phyloP scores from a whole-genome alignment of 1,284 basidiomycete species.

The Fomes fomentarius region DNA sequence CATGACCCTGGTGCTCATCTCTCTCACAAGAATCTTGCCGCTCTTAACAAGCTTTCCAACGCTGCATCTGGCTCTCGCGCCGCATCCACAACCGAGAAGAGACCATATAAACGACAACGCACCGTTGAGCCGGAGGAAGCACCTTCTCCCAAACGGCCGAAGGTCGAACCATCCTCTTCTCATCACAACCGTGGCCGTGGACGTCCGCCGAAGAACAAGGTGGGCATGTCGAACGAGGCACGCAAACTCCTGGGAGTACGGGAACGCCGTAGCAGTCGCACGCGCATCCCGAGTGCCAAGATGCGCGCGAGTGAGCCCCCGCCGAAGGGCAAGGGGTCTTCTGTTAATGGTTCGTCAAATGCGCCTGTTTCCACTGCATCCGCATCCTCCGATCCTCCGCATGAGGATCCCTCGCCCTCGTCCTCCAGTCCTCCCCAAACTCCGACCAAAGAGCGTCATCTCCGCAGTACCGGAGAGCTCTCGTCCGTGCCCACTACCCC shows the following conservation, averaged over 20 bases:
- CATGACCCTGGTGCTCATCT: conserved; percentile 50
- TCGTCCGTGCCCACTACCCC: conserved; percentile 1
- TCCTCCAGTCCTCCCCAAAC: conserved; percentile 8
- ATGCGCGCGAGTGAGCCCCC: conserved; percentile 36
- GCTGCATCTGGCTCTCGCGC: conserved; percentile 34
- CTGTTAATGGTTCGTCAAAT: conserved; percentile 7
- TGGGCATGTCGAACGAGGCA: conserved; percentile 42
- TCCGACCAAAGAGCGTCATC: conserved; percentile 4
- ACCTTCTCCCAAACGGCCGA: conserved; percentile 44
- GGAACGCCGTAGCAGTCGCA: conserved; percentile 36
- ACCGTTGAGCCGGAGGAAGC: conserved; percentile 36
- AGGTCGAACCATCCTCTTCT: conserved; percentile 17
- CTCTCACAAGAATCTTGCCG: conserved; percentile 50
- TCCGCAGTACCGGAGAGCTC: conserved; percentile 2
- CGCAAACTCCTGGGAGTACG: conserved; percentile 35
- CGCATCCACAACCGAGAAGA: conserved; percentile 27
- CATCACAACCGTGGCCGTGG: conserved; percentile 24
- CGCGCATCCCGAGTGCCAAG: conserved; percentile 38
- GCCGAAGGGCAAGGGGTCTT: conserved; percentile 25
- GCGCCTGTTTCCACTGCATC: conserved; percentile 28
- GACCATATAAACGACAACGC: conserved; percentile 33
- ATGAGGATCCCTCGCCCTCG: conserved; percentile 7
- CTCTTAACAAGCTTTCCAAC: conserved; percentile 57
- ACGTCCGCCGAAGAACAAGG: conserved; percentile 34
- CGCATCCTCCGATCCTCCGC: conserved; percentile 19